Conservation (phyloP, 805 yeast species). For the Saccharomyces kudriavzevii region DNA sequence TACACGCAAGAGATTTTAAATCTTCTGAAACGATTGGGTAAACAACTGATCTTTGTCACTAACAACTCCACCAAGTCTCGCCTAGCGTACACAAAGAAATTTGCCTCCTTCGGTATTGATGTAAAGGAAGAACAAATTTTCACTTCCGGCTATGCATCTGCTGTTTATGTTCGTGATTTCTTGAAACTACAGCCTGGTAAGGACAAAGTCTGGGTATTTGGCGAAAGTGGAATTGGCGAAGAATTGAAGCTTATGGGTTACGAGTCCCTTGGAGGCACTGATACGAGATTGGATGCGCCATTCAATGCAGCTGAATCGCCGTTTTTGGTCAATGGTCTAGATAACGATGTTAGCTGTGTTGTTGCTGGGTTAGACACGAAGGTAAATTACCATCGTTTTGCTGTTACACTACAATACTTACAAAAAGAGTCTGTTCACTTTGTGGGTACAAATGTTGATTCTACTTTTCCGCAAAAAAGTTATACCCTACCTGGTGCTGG, state of each 20-base stretch:
- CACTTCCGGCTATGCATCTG: conserved; percentile 87
- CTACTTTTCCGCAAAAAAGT: conserved; percentile 88
- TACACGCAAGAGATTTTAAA: conserved; percentile 66
- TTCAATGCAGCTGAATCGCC: conserved; percentile 52
- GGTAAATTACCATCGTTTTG: conserved; percentile 73
- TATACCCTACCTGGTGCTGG: conserved; percentile 92
- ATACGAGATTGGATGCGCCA: conserved; percentile 45
- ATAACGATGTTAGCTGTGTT: conserved; percentile 75
- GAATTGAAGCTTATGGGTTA: conserved; percentile 75
- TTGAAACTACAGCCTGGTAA: conserved; percentile 61
- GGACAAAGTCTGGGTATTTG: conserved; percentile 78
- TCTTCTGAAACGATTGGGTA: conserved; percentile 44
- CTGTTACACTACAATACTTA: conserved; percentile 75
- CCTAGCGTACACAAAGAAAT: conserved; percentile 64
- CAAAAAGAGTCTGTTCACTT: conserved; percentile 49
- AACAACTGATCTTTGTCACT: conserved; percentile 81
- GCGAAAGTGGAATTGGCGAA: conserved; percentile 77
- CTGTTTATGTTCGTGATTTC: conserved; percentile 74
- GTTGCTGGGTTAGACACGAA: conserved; percentile 77
- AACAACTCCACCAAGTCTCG: conserved; percentile 93
- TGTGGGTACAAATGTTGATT: conserved; percentile 89
- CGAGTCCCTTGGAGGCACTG: conserved; percentile 74
- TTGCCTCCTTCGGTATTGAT: conserved; percentile 44
- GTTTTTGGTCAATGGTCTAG: conserved; percentile 42
- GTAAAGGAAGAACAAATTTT: conserved; percentile 63